Conservation (phyloP, 2,329 filamentous ascomycete species). For the Nemania abortiva region DNA sequence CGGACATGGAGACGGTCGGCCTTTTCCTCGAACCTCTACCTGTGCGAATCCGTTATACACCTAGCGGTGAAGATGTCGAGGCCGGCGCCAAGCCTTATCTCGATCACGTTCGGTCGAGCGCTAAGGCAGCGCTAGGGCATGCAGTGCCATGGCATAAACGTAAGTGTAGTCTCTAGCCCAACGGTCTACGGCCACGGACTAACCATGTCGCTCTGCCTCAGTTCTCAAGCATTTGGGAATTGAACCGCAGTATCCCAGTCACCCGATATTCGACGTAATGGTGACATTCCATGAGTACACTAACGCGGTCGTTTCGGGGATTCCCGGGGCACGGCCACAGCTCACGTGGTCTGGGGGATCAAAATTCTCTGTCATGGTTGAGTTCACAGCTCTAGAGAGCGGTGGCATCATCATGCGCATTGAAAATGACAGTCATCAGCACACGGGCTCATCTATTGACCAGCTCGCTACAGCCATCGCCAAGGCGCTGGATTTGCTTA, state of each 20-base stretch:
- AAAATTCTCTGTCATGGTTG: constrained; percentile 34
- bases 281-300: constrained; percentile 24
- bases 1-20: constrained; percentile 11
- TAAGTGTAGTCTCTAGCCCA: background rate
- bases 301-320: background rate
- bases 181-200: background rate
- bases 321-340: background rate
- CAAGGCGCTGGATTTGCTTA: background rate
- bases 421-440: constrained; percentile 2
- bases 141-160: constrained; percentile 7
- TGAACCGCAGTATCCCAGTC: constrained; percentile 4
- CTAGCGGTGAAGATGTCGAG: background rate
- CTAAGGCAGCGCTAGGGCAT: background rate
- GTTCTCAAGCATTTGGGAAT: background rate
- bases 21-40: constrained; percentile 23
- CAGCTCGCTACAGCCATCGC: background rate
- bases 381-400: constrained; percentile 17
- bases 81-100: constrained; percentile 2
- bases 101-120: background rate
- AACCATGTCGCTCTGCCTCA: background rate
- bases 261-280: constrained; percentile 26
- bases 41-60: constrained; percentile 8
- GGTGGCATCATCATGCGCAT: background rate
- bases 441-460: background rate
- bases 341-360: constrained; percentile 26